These are phyloP conservation scores for Magnaporthiopsis incrustans DNA, from an alignment of 2,329 filamentous ascomycete genomes.

Conservation along the genomic window DNA sequence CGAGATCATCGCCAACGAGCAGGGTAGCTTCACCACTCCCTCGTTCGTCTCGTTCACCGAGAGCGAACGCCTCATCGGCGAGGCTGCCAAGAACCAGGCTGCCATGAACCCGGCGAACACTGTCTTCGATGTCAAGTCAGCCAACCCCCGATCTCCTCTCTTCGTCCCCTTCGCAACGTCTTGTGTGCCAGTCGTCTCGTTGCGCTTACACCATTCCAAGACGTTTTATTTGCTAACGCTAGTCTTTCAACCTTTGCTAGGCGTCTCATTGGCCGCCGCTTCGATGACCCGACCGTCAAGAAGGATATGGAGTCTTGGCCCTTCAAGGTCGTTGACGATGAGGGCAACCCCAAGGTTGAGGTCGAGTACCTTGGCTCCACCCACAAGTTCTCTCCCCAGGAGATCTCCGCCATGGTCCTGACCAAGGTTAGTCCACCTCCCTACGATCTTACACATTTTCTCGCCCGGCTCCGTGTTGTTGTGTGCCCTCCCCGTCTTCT, in stretches of 20 bases:
- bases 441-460: too few relatives aligned
- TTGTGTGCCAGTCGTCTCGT: not conserved
- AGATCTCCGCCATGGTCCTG: conserved; percentile 98
- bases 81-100: conserved; percentile 99
- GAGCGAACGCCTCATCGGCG: conserved; percentile 97
- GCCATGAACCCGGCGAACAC: conserved; percentile 99
- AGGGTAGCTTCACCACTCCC: conserved; percentile 97
- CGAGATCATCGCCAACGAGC: conserved; percentile 99
- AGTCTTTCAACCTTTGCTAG: conserved; percentile 33
- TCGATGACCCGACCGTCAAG: conserved; percentile 93
- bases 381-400: conserved; percentile 95
- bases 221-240: conserved; percentile 10
- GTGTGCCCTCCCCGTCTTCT: not conserved
- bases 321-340: conserved; percentile 93
- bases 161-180: not conserved
- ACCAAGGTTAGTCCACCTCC: conserved; percentile 63
- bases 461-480: not conserved
- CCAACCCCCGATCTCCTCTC: conserved; percentile 14
- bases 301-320: conserved; percentile 99
- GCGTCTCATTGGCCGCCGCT: conserved; percentile 95
- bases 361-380: conserved; percentile 92
- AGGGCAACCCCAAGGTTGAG: conserved; percentile 82
- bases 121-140: conserved; percentile 98
- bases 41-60: conserved; percentile 99
- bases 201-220: not conserved